Percentiles rank a stretch among this genome's conserved stretches.
These are phyloP conservation scores for Cutaneotrichosporon mucoides DNA, from an alignment of 1,284 basidiomycete genomes.

Conservation along the genomic window DNA sequence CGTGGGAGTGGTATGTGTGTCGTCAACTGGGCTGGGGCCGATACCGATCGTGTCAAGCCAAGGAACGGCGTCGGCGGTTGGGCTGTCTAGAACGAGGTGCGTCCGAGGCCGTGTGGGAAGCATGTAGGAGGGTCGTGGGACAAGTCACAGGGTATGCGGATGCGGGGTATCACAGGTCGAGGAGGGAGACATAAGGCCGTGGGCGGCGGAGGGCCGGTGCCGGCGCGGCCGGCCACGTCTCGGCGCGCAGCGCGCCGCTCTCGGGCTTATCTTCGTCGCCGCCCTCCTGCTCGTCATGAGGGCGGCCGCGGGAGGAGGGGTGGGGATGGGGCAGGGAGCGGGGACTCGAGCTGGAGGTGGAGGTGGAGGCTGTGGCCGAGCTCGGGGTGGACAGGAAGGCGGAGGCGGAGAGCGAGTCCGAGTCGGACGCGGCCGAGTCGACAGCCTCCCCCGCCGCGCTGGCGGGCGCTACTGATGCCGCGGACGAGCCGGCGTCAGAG, in stretches of 20 bases:
- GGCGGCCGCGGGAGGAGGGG: not conserved
- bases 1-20: too few species aligned
- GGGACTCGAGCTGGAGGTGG: not conserved
- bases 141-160: too few species aligned
- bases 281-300: not conserved
- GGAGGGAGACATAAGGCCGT: conserved; percentile 14
- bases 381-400: conserved; percentile 1
- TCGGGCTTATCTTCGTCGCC: conserved; percentile 7
- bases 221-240: conserved; percentile 10
- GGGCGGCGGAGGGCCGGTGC: not conserved
- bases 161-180: conserved; percentile 9
- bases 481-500: not conserved
- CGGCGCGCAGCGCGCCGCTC: conserved; percentile 11
- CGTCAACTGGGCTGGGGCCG: too few species aligned
- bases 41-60: too few species aligned
- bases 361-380: not conserved
- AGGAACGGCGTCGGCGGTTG: too few species aligned
- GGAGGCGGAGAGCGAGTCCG: conserved; percentile 1
- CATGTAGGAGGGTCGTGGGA: too few species aligned
- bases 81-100: too few species aligned
- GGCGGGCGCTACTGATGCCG: not conserved
- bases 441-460: not conserved
- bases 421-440: not conserved
- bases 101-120: too few species aligned
- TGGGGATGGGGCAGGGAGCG: not conserved